Evolutionary conservation across 2,329 filamentous ascomycete genomes (phyloP).

Genomic region (Scedosporium dehoogii): DNA sequence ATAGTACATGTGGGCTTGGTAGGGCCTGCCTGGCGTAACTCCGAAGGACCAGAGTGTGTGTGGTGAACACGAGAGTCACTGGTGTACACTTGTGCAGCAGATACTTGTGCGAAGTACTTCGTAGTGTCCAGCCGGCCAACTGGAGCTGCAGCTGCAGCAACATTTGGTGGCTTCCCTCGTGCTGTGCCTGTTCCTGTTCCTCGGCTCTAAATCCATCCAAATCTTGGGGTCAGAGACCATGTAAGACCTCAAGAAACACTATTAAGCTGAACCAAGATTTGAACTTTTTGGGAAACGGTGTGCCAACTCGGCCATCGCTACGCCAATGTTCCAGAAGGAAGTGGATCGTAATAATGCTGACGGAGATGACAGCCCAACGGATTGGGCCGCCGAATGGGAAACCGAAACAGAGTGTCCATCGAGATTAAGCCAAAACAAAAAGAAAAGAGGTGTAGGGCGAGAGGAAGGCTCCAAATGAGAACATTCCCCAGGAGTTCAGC

Average conservation of each 20-base stretch:
- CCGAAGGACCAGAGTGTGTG: background rate
- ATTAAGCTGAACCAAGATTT: background rate
- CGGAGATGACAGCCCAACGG: background rate
- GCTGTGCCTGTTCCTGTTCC: background rate
- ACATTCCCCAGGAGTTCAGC: background rate
- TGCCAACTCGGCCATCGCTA: background rate
- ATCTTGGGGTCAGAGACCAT: background rate
- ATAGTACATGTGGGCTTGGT: background rate
- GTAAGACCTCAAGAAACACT: background rate
- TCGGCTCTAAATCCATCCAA: background rate
- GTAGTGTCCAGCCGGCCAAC: background rate
- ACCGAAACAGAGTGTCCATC: background rate
- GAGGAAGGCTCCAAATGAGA: background rate
- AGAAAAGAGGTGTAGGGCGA: background rate
- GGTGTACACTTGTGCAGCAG: background rate
- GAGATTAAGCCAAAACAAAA: no score
- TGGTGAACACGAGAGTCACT: background rate
- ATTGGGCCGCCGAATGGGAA: background rate
- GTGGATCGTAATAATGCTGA: background rate
- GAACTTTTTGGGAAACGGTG: no score
- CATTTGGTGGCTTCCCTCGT: background rate
- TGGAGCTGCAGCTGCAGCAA: background rate
- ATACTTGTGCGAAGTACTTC: background rate
- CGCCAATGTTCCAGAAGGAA: constrained; percentile 2
- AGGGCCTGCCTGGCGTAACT: background rate